Conservation (phyloP, 2,329 filamentous ascomycete genomes). For the Rhinocladiella mackenziei region DNA sequence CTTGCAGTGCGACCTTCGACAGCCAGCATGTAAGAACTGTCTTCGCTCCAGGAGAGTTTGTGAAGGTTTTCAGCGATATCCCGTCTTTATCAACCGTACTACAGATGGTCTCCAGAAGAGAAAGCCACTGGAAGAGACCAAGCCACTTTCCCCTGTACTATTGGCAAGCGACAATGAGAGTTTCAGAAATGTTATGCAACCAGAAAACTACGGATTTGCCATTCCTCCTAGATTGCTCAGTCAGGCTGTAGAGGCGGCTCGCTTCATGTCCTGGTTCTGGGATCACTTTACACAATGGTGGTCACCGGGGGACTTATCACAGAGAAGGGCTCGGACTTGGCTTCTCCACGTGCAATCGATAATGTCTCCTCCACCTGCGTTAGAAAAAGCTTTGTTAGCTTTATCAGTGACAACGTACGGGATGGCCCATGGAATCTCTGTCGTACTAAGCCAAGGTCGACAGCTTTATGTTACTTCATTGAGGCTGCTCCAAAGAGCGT, state of each 20-base stretch:
- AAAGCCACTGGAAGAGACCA: slow-evolving; percentile 11
- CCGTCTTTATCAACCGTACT: slow-evolving; percentile 16
- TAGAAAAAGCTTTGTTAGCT: too few species aligned
- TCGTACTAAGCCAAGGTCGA: slow-evolving; percentile 7
- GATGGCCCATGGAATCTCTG: neutral
- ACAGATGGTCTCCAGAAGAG: slow-evolving; percentile 11
- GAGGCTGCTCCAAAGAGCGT: slow-evolving; percentile 6
- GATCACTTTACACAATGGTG: too few species aligned
- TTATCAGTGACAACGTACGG: too few species aligned
- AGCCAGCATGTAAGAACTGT: slow-evolving; percentile 10
- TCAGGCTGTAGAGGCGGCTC: too few species aligned
- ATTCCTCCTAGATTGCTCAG: too few species aligned
- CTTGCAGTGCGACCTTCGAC: slow-evolving; percentile 13
- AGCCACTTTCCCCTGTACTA: neutral
- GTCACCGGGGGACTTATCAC: too few species aligned
- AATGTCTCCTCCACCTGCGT: too few species aligned
- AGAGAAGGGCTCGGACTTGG: too few species aligned
- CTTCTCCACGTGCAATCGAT: too few species aligned
- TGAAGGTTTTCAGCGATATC: slow-evolving; percentile 14
- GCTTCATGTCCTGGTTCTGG: slow-evolving; percentile 12
- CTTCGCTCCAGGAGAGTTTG: slow-evolving; percentile 3
- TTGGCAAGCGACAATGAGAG: too few species aligned
- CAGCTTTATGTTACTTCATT: slow-evolving; percentile 9
- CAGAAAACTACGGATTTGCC: too few species aligned
- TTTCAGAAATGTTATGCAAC: too few species aligned